phyloP scores from a whole-genome alignment of 495 filamentous ascomycete genomes.

The Xylaria acuta region DNA sequence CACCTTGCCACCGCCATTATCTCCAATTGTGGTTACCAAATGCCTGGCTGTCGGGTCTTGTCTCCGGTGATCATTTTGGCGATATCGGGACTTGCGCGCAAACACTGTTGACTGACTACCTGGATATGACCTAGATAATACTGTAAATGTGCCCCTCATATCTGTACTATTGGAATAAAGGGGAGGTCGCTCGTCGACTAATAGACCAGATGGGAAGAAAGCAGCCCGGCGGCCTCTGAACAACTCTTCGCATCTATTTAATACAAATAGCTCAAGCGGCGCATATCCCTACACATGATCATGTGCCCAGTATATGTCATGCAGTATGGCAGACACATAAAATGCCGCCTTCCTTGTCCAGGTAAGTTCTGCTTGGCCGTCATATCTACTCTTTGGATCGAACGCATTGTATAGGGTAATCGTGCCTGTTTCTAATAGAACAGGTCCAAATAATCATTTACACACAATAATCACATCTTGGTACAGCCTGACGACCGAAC shows the following conservation, averaged over 20 bases:
- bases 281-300: neutral
- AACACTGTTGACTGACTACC: neutral
- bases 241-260: neutral
- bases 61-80: neutral
- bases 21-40: neutral
- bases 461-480: neutral
- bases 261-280: neutral
- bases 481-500: neutral
- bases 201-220: neutral
- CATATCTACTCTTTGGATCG: neutral
- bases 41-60: neutral
- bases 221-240: neutral
- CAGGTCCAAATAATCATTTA: neutral
- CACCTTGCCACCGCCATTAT: constrained; percentile 13
- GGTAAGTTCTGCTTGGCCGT: neutral
- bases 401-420: neutral
- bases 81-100: neutral
- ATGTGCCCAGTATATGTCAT: neutral
- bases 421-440: neutral
- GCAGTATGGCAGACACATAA: neutral
- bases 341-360: neutral
- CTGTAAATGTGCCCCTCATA: neutral
- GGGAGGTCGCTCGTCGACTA: neutral
- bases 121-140: no score
- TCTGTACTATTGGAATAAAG: neutral